These are phyloP conservation scores for Pleurotus citrinopileatus DNA, from an alignment of 768 basidiomycete species.

Conservation along the genomic window DNA sequence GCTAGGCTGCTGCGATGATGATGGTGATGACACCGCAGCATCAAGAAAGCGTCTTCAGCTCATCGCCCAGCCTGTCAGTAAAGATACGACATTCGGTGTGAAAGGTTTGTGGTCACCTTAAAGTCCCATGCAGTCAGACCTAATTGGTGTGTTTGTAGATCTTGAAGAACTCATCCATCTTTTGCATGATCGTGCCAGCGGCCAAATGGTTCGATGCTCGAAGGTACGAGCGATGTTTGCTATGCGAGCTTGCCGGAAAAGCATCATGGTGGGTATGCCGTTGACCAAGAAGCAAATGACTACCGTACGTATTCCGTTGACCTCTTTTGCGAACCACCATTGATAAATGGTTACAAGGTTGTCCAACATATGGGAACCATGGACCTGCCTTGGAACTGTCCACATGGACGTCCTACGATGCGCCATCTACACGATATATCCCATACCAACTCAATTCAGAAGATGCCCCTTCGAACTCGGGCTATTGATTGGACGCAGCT, in stretches of 20 bases:
- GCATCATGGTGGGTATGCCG: constrained; percentile 93
- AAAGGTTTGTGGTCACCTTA: constrained; percentile 53
- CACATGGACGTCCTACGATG: constrained; percentile 86
- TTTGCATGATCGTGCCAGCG: constrained; percentile 71
- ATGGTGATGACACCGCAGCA: constrained; percentile 8
- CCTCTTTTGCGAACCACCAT: not conserved
- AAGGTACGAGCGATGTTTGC: constrained; percentile 97
- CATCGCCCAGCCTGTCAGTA: constrained; percentile 86
- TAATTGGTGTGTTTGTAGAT: constrained; percentile 44
- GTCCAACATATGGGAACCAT: constrained; percentile 81
- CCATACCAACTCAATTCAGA: constrained; percentile 8
- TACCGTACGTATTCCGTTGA: constrained; percentile 38
- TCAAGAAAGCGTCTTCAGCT: constrained; percentile 54
- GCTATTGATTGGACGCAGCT: constrained; percentile 35
- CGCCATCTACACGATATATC: constrained; percentile 63
- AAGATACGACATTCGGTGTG: constrained; percentile 84
- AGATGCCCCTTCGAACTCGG: constrained; percentile 4
- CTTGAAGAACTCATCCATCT: constrained; percentile 90
- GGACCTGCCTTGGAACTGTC: constrained; percentile 86
- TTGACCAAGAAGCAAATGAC: constrained; percentile 79
- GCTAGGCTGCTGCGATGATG: constrained; percentile 9
- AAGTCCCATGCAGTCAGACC: constrained; percentile 1
- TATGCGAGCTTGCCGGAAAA: constrained; percentile 91
- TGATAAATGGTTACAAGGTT: constrained; percentile 41
- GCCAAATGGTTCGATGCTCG: constrained; percentile 86